Percentiles rank a stretch among this genome's conserved stretches.
Evolutionary conservation across 2,329 filamentous ascomycete species (phyloP).

Genomic region (Aspergillus fructus): DNA sequence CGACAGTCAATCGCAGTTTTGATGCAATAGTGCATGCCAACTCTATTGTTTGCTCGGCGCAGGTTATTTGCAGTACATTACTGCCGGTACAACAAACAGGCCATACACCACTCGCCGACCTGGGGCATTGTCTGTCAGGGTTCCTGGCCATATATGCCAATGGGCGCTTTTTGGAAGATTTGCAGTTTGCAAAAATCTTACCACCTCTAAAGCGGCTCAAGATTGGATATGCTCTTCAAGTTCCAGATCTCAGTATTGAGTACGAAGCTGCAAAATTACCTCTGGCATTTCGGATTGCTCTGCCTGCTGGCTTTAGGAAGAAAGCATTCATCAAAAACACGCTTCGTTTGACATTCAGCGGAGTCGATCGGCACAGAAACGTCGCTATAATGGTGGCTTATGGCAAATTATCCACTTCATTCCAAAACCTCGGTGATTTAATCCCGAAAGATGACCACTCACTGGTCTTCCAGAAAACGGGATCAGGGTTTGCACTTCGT

Average conservation of each 20-base stretch:
- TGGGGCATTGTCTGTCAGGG: conserved; percentile 37
- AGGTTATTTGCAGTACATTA: conserved; percentile 30
- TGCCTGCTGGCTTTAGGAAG: conserved; percentile 26
- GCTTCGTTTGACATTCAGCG: conserved; percentile 38
- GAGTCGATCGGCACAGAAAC: conserved; percentile 35
- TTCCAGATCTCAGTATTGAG: conserved; percentile 37
- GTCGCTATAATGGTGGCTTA: conserved; percentile 36
- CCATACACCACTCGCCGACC: conserved; percentile 32
- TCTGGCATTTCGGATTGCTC: conserved; percentile 27
- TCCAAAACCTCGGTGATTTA: conserved; percentile 27
- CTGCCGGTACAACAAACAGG: conserved; percentile 21
- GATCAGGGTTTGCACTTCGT: conserved; percentile 39
- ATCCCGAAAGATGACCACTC: conserved; percentile 29
- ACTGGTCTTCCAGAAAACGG: conserved; percentile 34
- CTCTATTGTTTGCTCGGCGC: conserved; percentile 25
- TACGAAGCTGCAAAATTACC: conserved; percentile 34
- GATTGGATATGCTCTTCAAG: conserved; percentile 29
- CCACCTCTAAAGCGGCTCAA: conserved; percentile 31
- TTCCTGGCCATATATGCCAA: conserved; percentile 40
- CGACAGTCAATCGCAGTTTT: conserved; percentile 11
- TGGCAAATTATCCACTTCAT: conserved; percentile 30
- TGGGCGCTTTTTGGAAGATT: conserved; percentile 32
- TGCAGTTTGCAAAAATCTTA: conserved; percentile 28
- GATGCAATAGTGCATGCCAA: conserved; percentile 12
- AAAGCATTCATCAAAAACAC: conserved; percentile 34